Conservation (phyloP, 768 basidiomycete genomes). For the Inosperma sp. region DNA sequence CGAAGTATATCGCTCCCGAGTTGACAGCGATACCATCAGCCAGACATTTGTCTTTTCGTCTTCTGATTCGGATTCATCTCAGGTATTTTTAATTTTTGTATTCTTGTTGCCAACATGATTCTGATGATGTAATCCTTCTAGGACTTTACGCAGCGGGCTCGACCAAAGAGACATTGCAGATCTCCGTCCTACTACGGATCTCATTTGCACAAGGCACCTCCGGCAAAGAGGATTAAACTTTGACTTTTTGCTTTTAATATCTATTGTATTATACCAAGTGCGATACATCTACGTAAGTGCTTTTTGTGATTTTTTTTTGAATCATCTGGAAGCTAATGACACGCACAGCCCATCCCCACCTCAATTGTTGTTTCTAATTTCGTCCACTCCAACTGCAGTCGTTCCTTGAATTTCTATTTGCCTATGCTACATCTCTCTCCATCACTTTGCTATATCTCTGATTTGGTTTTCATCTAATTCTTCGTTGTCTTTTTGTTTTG, state of each 20-base stretch:
- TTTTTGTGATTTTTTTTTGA: conserved; percentile 3
- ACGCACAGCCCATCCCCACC: neutral
- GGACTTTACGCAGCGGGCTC: conserved; percentile 15
- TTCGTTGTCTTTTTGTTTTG: conserved; percentile 1
- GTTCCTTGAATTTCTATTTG: conserved; percentile 6
- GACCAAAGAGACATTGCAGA: conserved; percentile 16
- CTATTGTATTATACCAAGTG: conserved; percentile 6
- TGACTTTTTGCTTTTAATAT: conserved; percentile 8
- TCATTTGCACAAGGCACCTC: conserved; percentile 10
- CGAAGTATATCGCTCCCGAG: conserved; percentile 4
- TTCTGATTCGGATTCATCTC: conserved; percentile 24
- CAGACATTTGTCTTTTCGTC: conserved; percentile 16
- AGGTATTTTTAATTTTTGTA: conserved; percentile 11
- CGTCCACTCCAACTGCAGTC: conserved; percentile 9
- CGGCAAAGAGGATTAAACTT: conserved; percentile 18
- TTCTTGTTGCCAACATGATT: neutral
- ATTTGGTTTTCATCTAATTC: neutral
- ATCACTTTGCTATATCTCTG: conserved; percentile 1
- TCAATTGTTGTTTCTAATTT: conserved; percentile 1
- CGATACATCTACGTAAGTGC: conserved; percentile 8
- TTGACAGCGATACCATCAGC: conserved; percentile 1
- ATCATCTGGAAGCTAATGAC: neutral
- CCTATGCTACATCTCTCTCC: neutral
- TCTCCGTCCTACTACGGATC: conserved; percentile 11
- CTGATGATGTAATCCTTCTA: conserved; percentile 4